Conservation (phyloP, 2,329 filamentous ascomycete species). For the Ophioceras dolichostomum region DNA sequence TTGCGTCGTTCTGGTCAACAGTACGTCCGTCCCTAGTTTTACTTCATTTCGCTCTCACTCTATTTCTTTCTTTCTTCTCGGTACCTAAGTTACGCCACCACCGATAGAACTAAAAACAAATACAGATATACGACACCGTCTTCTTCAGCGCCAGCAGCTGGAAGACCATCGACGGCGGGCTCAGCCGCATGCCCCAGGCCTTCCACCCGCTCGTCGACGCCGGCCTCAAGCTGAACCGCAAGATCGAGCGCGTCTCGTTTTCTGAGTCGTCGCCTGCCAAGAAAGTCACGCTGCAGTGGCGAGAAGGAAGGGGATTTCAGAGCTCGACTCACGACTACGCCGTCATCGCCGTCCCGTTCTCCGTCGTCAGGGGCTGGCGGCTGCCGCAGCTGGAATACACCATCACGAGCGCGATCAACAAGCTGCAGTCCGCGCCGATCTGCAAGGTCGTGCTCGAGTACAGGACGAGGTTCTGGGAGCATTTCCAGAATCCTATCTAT, state of each 20-base stretch:
- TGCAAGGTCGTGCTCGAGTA: constrained; percentile 57
- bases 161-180: constrained; percentile 18
- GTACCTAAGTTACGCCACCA: no score
- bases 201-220: constrained; percentile 19
- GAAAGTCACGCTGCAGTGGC: constrained; percentile 48
- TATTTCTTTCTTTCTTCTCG: no score
- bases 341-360: constrained; percentile 51
- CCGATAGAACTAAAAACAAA: no score
- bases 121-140: constrained; percentile 15
- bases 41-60: no score
- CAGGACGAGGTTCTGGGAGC: constrained; percentile 49
- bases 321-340: constrained; percentile 44
- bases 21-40: no score
- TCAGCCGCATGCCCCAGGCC: constrained; percentile 20
- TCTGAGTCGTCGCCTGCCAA: constrained; percentile 8
- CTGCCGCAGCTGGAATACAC: constrained; percentile 26
- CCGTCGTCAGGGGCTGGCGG: constrained; percentile 49
- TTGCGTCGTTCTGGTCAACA: no score
- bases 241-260: constrained; percentile 12
- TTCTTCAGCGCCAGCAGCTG: constrained; percentile 14
- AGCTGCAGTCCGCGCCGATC: constrained; percentile 27
- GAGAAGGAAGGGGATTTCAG: constrained; percentile 29
- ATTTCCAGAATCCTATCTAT: constrained; percentile 39
- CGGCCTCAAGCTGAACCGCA: constrained; percentile 11
- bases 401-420: constrained; percentile 32